phyloP scores from a whole-genome alignment of 176 grass and related monocot species.

The Musa troglodytarum region DNA sequence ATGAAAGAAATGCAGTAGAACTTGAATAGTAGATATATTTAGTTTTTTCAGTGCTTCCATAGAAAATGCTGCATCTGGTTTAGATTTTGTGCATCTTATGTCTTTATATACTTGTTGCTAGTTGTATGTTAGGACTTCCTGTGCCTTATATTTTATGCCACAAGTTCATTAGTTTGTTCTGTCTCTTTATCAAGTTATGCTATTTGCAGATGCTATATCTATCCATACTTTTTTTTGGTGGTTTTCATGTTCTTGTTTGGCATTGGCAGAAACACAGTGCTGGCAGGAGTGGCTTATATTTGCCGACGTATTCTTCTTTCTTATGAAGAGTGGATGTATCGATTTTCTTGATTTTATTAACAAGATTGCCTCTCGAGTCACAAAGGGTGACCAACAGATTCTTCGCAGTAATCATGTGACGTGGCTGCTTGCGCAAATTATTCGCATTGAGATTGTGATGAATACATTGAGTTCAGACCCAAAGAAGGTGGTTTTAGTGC shows the following conservation, averaged over 20 bases:
- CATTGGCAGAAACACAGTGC: slow-evolving; percentile 66
- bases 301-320: slow-evolving; percentile 96
- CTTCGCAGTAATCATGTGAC: slow-evolving; percentile 92
- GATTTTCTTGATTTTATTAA: slow-evolving; percentile 98
- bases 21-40: background rate
- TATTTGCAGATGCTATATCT: background rate
- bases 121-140: background rate
- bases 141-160: too few species aligned
- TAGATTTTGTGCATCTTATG: background rate
- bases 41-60: background rate
- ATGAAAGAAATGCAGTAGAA: background rate
- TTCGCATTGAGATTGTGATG: slow-evolving; percentile 87
- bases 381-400: slow-evolving; percentile 70
- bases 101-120: background rate
- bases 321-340: slow-evolving; percentile 97
- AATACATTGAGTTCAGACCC: slow-evolving; percentile 81
- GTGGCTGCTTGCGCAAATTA: slow-evolving; percentile 91
- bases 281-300: slow-evolving; percentile 99
- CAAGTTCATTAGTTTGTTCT: background rate
- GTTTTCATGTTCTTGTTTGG: slow-evolving; percentile 24
- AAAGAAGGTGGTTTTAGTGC: slow-evolving; percentile 46
- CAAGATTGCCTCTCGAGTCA: slow-evolving; percentile 73
- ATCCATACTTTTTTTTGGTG: background rate
- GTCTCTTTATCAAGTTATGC: background rate
- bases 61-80: background rate